Evolutionary conservation across 208 protist genomes (phyloP).

Genomic region (Trypanosoma scelopori): DNA sequence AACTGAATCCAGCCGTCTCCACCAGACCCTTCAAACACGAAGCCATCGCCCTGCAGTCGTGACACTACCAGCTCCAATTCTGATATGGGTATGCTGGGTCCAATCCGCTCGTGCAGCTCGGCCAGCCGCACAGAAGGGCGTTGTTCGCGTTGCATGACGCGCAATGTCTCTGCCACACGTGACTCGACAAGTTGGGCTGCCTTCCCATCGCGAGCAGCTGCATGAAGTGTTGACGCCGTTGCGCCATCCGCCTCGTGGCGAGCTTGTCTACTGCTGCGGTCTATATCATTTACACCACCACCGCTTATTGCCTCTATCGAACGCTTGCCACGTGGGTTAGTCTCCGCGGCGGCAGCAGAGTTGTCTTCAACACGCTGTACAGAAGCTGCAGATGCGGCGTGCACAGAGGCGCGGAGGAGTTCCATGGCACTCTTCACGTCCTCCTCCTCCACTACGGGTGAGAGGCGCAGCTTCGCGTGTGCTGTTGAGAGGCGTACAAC

Average conservation of each 20-base stretch:
- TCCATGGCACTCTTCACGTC: conserved; percentile 90
- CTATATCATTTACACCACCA: not conserved
- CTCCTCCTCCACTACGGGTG: conserved; percentile 64
- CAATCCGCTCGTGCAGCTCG: conserved; percentile 57
- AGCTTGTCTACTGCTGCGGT: not conserved
- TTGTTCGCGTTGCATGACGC: conserved; percentile 70
- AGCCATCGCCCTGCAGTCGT: conserved; percentile 66
- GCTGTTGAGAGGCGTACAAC: conserved; percentile 96
- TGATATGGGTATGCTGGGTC: conserved; percentile 25
- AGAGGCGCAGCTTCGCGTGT: conserved; percentile 94
- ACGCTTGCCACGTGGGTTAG: conserved; percentile 27
- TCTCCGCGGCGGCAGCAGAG: conserved; percentile 37
- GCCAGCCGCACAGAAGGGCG: conserved; percentile 39
- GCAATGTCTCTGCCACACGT: conserved; percentile 50
- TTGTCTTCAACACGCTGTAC: conserved; percentile 76
- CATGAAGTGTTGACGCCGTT: not conserved
- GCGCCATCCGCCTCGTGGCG: not conserved
- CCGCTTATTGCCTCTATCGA: conserved; percentile 12
- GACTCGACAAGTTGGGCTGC: not conserved
- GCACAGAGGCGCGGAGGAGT: conserved; percentile 76
- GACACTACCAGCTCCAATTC: conserved; percentile 44
- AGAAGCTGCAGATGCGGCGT: conserved; percentile 73
- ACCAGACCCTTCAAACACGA: conserved; percentile 61
- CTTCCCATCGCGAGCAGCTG: not conserved
- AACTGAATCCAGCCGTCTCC: conserved; percentile 74